A percentile compares a stretch with the other conserved stretches of the same genome.
These are phyloP conservation scores for Dothideomycetes sp. DNA, from an alignment of 2,329 filamentous ascomycete species.

Conservation along the genomic window DNA sequence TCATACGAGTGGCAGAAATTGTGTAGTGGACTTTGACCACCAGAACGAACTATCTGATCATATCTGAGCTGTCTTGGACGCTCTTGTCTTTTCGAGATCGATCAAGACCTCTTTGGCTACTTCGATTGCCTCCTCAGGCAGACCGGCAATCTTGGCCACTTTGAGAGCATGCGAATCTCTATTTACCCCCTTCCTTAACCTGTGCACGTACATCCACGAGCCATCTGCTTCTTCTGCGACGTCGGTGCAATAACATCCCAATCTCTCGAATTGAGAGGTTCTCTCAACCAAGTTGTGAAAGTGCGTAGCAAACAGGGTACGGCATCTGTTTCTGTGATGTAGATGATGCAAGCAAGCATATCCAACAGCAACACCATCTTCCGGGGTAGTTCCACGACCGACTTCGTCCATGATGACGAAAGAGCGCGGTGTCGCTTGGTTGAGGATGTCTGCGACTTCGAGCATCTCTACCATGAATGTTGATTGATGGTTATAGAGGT, in stretches of 20 bases:
- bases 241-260: conserved; percentile 83
- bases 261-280: conserved; percentile 47
- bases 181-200: conserved; percentile 72
- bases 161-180: conserved; percentile 83
- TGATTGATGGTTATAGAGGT: conserved; percentile 87
- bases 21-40: no score
- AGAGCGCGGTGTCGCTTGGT: conserved; percentile 69
- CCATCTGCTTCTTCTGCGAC: conserved; percentile 59
- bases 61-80: background rate
- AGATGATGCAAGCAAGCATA: conserved; percentile 84
- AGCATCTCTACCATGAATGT: conserved; percentile 99
- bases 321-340: conserved; percentile 64
- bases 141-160: conserved; percentile 77
- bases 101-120: conserved; percentile 55
- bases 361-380: conserved; percentile 82
- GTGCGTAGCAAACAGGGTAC: conserved; percentile 88
- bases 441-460: conserved; percentile 84
- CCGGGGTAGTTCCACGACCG: conserved; percentile 84
- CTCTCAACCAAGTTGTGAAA: conserved; percentile 81
- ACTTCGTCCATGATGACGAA: conserved; percentile 98
- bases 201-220: conserved; percentile 80
- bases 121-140: conserved; percentile 63
- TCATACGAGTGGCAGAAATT: no score
- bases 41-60: background rate
- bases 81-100: conserved; percentile 16